A percentile compares a stretch with the other conserved stretches of the same genome.
Evolutionary conservation across 805 yeast species (phyloP).

Genomic region (Brettanomyces sp.): DNA sequence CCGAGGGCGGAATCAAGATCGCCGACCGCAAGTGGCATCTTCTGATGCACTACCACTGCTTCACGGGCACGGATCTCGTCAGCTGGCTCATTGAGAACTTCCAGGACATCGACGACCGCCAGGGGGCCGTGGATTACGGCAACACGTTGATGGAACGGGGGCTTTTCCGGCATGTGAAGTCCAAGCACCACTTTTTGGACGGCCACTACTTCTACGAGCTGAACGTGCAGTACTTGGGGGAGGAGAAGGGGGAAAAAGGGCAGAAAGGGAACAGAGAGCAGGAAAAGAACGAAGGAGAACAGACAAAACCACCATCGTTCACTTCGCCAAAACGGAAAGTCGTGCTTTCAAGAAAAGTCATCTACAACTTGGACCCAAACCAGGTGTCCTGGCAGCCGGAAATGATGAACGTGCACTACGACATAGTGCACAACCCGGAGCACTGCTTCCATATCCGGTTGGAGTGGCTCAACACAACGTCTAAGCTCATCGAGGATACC

Average conservation of each 20-base stretch:
- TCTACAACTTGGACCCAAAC: slow-evolving; percentile 67
- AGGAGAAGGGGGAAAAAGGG: background rate
- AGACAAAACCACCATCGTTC: no score
- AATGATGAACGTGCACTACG: slow-evolving; percentile 75
- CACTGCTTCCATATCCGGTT: slow-evolving; percentile 86
- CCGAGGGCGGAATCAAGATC: slow-evolving; percentile 52
- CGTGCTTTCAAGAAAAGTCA: slow-evolving; percentile 56
- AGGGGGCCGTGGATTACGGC: slow-evolving; percentile 77
- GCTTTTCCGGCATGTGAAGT: slow-evolving; percentile 71
- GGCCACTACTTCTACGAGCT: slow-evolving; percentile 88
- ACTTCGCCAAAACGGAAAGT: slow-evolving; percentile 24
- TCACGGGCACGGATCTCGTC: slow-evolving; percentile 78
- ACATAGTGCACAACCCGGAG: slow-evolving; percentile 85
- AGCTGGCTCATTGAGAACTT: slow-evolving; percentile 76
- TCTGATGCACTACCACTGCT: slow-evolving; percentile 65
- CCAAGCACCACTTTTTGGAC: slow-evolving; percentile 76
- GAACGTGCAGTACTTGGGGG: slow-evolving; percentile 36
- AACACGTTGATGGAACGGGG: slow-evolving; percentile 65
- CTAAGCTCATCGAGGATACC: slow-evolving; percentile 73
- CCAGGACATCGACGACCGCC: slow-evolving; percentile 70
- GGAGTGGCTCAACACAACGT: slow-evolving; percentile 90
- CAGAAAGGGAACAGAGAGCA: background rate
- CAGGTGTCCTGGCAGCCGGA: slow-evolving; percentile 71
- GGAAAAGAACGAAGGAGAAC: background rate
- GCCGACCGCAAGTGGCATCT: slow-evolving; percentile 89